phyloP scores from a whole-genome alignment of 441 rosid species.

The Capsella rubella region DNA sequence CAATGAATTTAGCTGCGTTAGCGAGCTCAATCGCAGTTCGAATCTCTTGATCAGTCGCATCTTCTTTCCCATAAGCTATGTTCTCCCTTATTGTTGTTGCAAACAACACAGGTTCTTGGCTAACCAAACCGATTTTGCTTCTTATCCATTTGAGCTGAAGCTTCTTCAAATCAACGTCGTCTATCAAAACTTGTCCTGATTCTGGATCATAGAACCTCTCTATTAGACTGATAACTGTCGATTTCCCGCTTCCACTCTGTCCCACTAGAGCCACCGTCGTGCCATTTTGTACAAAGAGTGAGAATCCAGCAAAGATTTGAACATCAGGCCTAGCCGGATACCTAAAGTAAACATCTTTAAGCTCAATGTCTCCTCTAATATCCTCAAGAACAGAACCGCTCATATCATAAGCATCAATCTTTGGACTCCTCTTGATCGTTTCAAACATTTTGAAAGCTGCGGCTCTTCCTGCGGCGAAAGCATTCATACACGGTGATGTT shows the following conservation, averaged over 20 bases:
- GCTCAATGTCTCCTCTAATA: conserved; percentile 50
- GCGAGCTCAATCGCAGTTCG: conserved; percentile 38
- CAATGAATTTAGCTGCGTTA: conserved; percentile 59
- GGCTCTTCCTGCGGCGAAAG: conserved; percentile 76
- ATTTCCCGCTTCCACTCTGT: conserved; percentile 52
- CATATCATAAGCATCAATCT: conserved; percentile 34
- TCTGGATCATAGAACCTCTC: conserved; percentile 53
- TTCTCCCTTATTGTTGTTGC: conserved; percentile 50
- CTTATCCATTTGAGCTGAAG: conserved; percentile 52
- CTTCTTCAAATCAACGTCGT: conserved; percentile 25
- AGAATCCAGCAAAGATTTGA: conserved; percentile 44
- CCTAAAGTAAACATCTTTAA: conserved; percentile 43
- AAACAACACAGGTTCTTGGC: conserved; percentile 56
- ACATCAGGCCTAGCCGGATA: conserved; percentile 51
- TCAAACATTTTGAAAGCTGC: conserved; percentile 48
- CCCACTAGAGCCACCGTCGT: conserved; percentile 50
- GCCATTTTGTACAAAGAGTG: conserved; percentile 40
- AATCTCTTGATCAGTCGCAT: conserved; percentile 48
- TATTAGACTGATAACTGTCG: conserved; percentile 47
- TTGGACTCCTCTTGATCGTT: conserved; percentile 33
- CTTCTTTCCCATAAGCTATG: conserved; percentile 49
- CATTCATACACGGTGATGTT: conserved; percentile 64
- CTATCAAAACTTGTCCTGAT: conserved; percentile 52
- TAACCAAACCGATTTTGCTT: conserved; percentile 52
- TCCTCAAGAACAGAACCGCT: conserved; percentile 30